phyloP scores from a whole-genome alignment of 31 red algal genomes.

The Odonthalia washingtoniensis region DNA sequence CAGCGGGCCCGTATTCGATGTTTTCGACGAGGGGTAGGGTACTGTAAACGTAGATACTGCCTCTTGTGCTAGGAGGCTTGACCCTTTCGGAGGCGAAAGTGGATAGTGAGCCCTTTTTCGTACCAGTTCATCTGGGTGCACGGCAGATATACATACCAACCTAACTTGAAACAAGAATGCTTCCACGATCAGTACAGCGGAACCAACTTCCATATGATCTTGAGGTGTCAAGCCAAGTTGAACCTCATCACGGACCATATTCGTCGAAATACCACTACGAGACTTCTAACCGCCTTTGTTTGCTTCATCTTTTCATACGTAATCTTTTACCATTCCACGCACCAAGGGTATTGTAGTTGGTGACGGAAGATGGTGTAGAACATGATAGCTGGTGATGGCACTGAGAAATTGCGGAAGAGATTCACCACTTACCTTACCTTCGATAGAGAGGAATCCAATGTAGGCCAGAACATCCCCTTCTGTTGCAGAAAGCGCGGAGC shows the following conservation, averaged over 20 bases:
- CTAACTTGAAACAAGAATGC: constrained; percentile 25
- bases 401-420: constrained; percentile 40
- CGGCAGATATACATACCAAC: neutral
- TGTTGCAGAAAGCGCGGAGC: constrained; percentile 6
- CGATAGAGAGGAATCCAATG: constrained; percentile 36
- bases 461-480: constrained; percentile 39
- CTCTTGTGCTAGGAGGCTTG: neutral
- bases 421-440: neutral
- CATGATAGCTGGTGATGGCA: constrained; percentile 17
- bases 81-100: neutral
- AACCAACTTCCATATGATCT: neutral
- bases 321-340: constrained; percentile 27
- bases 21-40: neutral
- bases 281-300: neutral
- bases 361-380: constrained; percentile 26
- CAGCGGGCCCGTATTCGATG: neutral
- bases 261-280: neutral
- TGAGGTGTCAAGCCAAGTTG: neutral
- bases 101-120: neutral
- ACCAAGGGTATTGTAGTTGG: constrained; percentile 4
- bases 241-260: neutral
- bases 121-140: neutral
- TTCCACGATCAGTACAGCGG: neutral
- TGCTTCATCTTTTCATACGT: neutral
- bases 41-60: constrained; percentile 6